Evolutionary conservation across 148 eudicot species (phyloP).

Genomic region (Polygonum aviculare): DNA sequence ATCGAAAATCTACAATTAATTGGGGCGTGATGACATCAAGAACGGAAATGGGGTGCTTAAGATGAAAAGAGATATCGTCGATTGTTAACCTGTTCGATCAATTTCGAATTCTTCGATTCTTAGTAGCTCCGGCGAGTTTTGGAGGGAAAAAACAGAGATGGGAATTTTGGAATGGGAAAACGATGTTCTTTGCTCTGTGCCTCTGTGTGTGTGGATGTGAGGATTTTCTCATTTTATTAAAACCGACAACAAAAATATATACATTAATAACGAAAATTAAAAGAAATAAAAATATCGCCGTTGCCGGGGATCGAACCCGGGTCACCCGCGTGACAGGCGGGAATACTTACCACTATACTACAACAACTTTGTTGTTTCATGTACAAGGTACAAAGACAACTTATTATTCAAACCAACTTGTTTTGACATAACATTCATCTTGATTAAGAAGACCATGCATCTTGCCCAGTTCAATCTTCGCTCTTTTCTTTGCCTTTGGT

Average conservation of each 20-base stretch:
- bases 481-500: background rate
- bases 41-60: background rate
- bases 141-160: background rate
- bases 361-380: conserved; percentile 44
- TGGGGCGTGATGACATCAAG: background rate
- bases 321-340: conserved; percentile 99
- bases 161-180: background rate
- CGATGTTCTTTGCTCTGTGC: background rate
- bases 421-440: background rate
- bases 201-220: too few species aligned
- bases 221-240: background rate
- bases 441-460: background rate
- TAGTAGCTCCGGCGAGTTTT: background rate
- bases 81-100: background rate
- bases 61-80: background rate
- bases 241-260: background rate
- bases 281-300: conserved; percentile 37
- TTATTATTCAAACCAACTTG: too few species aligned
- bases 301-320: conserved; percentile 99
- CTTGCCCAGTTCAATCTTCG: background rate
- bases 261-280: too few species aligned
- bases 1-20: background rate
- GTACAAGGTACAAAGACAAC: too few species aligned
- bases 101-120: background rate
- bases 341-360: conserved; percentile 99